These are phyloP conservation scores for Phaseolus lunatus DNA, from an alignment of 306 rosid species.

Conservation along the genomic window DNA sequence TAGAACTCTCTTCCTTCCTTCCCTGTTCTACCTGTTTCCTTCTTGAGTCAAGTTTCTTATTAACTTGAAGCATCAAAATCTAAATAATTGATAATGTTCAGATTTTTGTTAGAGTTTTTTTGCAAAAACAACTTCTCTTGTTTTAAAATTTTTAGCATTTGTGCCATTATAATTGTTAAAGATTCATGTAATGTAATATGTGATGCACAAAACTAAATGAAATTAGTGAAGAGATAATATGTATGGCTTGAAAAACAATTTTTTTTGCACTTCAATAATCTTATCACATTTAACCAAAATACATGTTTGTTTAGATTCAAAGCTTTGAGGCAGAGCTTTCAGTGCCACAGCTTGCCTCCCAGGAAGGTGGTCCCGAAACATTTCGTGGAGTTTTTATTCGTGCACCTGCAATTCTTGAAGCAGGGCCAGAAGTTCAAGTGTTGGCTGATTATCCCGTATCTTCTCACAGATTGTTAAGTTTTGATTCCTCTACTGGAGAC, in stretches of 20 bases:
- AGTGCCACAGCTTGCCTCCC: slow-evolving; percentile 73
- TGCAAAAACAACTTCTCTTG: not conserved
- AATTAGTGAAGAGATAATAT: not conserved
- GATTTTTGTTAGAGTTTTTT: not conserved
- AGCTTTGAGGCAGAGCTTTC: slow-evolving; percentile 88
- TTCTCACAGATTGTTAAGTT: slow-evolving; percentile 42
- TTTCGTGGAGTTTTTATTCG: slow-evolving; percentile 93
- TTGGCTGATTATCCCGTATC: slow-evolving; percentile 73
- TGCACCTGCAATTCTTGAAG: slow-evolving; percentile 95
- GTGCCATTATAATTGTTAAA: not conserved
- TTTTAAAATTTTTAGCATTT: not conserved
- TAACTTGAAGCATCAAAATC: slow-evolving; percentile 12
- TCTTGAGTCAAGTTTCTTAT: slow-evolving; percentile 27
- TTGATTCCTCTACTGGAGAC: slow-evolving; percentile 53
- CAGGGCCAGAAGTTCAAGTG: slow-evolving; percentile 89
- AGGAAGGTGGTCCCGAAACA: slow-evolving; percentile 91
- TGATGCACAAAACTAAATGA: not conserved
- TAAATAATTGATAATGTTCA: slow-evolving; percentile 20
- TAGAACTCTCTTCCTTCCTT: slow-evolving; percentile 6
- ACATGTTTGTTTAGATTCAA: slow-evolving; percentile 62
- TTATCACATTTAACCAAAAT: slow-evolving; percentile 24
- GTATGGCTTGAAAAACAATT: not conserved
- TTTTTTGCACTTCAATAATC: not conserved
- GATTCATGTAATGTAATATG: not conserved
- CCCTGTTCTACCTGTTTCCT: not conserved